Conservation (phyloP, 192 early-diverging fungal species). For the Gryganskiella cystojenkinii region DNA sequence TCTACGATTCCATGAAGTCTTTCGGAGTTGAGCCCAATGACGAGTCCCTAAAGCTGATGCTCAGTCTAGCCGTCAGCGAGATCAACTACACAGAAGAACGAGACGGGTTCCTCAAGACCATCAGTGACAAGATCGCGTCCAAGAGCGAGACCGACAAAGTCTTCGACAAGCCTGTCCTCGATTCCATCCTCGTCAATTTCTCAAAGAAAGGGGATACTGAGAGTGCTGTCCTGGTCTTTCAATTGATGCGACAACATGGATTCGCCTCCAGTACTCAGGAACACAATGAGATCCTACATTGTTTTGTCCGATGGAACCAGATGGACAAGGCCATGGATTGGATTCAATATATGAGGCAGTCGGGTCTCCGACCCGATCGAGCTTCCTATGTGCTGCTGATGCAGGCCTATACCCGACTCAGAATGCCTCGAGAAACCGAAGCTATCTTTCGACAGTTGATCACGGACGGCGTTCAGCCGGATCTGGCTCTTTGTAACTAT, state of each 20-base stretch:
- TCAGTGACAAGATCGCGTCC: conserved; percentile 15
- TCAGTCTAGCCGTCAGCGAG: conserved; percentile 28
- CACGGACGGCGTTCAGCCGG: conserved; percentile 21
- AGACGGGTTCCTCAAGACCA: conserved; percentile 4
- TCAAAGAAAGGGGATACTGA: conserved; percentile 45
- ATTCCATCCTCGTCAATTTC: conserved; percentile 32
- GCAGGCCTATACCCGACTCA: conserved; percentile 26
- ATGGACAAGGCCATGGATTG: conserved; percentile 35
- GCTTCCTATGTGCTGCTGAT: conserved; percentile 23
- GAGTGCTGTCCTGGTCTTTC: conserved; percentile 20
- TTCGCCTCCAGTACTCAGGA: conserved; percentile 13
- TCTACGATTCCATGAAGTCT: conserved; percentile 25
- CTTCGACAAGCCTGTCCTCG: conserved; percentile 23
- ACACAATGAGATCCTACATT: conserved; percentile 35
- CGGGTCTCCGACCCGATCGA: conserved; percentile 24
- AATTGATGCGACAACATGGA: conserved; percentile 29
- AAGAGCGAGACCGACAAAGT: conserved; percentile 19
- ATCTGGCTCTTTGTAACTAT: conserved; percentile 28
- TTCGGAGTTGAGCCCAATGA: conserved; percentile 19
- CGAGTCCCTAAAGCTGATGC: conserved; percentile 44
- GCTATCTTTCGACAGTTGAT: conserved; percentile 41
- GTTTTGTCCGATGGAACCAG: conserved; percentile 13
- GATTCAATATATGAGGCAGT: conserved; percentile 24
- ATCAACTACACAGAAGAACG: conserved; percentile 27
- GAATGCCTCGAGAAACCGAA: conserved; percentile 39